Percentiles rank a stretch among this genome's conserved stretches.
phyloP scores from a whole-genome alignment of 352 stramenopile genomes.

The Phytophthora parvispora region DNA sequence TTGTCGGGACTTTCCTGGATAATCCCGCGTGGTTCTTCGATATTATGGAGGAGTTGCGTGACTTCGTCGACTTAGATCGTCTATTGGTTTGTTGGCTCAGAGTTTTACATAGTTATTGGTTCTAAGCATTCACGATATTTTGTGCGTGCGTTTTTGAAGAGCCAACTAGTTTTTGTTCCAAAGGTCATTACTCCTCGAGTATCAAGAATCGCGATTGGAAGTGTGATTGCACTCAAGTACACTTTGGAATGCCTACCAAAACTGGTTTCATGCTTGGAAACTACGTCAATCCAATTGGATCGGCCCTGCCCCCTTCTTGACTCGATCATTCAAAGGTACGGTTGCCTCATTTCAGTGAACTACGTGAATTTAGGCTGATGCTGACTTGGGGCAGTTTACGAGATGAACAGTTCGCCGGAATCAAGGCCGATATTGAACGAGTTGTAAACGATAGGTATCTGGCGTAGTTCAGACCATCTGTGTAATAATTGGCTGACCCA shows the following conservation, averaged over 20 bases:
- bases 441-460: conserved; percentile 82
- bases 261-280: conserved; percentile 61
- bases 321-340: conserved; percentile 75
- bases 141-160: conserved; percentile 29
- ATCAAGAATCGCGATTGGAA: conserved; percentile 79
- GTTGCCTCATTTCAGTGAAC: not conserved
- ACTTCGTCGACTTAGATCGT: conserved; percentile 81
- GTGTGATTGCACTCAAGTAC: conserved; percentile 88
- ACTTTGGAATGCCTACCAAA: conserved; percentile 75
- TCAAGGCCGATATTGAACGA: conserved; percentile 71
- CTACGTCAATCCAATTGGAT: conserved; percentile 37
- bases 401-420: conserved; percentile 61
- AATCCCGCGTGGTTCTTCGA: conserved; percentile 90
- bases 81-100: conserved; percentile 56
- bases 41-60: conserved; percentile 72
- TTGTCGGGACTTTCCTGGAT: conserved; percentile 78
- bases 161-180: conserved; percentile 81
- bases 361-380: not conserved
- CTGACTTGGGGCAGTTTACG: conserved; percentile 43
- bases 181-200: conserved; percentile 79
- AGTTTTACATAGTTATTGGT: not conserved
- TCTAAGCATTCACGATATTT: not conserved
- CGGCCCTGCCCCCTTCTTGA: conserved; percentile 56
- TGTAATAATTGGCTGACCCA: not conserved
- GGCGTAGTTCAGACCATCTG: not conserved